phyloP scores from a whole-genome alignment of 768 basidiomycete species.

The Pisolithus microcarpus region DNA sequence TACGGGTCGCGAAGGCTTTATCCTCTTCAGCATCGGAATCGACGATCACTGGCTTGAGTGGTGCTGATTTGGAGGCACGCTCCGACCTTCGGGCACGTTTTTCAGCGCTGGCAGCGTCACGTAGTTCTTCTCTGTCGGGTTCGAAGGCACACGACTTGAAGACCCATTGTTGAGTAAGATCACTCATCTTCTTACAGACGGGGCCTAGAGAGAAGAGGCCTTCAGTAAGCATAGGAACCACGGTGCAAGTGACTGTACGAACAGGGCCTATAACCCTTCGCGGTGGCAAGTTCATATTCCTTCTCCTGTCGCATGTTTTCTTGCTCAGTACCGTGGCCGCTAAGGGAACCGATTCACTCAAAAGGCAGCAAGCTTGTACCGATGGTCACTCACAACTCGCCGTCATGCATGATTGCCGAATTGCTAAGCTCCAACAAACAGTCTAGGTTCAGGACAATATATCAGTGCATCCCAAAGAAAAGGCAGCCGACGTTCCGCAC shows the following conservation, averaged over 20 bases:
- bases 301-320: slow-evolving; percentile 51
- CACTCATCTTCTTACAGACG: slow-evolving; percentile 60
- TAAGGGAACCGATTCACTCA: slow-evolving; percentile 12
- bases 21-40: slow-evolving; percentile 6
- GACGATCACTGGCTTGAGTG: slow-evolving; percentile 4
- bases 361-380: neutral
- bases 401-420: slow-evolving; percentile 47
- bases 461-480: neutral
- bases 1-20: neutral
- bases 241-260: slow-evolving; percentile 11
- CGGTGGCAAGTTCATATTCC: slow-evolving; percentile 47
- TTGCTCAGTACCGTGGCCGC: slow-evolving; percentile 49
- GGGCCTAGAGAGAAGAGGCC: slow-evolving; percentile 38
- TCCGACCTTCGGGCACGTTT: slow-evolving; percentile 19
- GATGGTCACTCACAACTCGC: slow-evolving; percentile 45
- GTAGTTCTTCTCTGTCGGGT: slow-evolving; percentile 54
- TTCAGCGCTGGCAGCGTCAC: slow-evolving; percentile 28
- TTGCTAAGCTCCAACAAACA: slow-evolving; percentile 50
- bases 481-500: slow-evolving; percentile 25
- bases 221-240: neutral
- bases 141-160: slow-evolving; percentile 66
- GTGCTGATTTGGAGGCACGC: neutral
- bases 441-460: slow-evolving; percentile 27
- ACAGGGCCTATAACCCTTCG: slow-evolving; percentile 58
- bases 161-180: slow-evolving; percentile 41